phyloP scores from a whole-genome alignment of 169 alveolate species.

The Miamiensis avidus region DNA sequence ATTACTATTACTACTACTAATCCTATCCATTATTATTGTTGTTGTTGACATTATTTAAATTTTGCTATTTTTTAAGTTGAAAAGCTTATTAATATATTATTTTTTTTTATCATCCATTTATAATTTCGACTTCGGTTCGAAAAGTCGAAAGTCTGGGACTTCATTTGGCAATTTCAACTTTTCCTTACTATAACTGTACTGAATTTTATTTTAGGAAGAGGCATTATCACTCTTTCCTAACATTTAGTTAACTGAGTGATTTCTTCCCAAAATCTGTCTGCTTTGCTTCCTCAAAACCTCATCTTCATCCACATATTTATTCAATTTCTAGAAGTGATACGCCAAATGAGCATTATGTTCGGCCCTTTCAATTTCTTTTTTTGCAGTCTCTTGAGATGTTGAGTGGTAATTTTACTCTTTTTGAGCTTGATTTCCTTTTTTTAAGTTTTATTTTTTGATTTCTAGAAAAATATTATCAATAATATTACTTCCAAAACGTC shows the following conservation, averaged over 20 bases:
- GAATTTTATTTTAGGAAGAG: constrained; percentile 10
- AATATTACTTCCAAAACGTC: constrained; percentile 43
- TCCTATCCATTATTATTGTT: too few species aligned
- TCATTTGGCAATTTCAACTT: neutral
- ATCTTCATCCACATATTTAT: constrained; percentile 36
- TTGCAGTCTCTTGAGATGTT: constrained; percentile 40
- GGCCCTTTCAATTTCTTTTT: constrained; percentile 47
- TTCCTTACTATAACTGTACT: neutral
- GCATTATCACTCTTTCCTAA: neutral
- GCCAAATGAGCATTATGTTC: constrained; percentile 43
- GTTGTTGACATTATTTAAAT: too few species aligned
- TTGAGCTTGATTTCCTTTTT: constrained; percentile 31
- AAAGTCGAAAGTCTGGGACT: neutral
- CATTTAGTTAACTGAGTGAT: constrained; percentile 2
- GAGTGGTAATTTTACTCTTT: constrained; percentile 24
- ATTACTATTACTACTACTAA: too few species aligned
- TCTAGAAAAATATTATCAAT: too few species aligned
- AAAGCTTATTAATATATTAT: too few species aligned
- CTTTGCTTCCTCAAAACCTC: constrained; percentile 31
- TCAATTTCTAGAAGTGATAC: constrained; percentile 41
- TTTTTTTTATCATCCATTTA: neutral
- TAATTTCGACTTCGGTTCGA: neutral
- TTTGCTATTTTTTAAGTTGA: too few species aligned
- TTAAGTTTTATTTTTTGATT: too few species aligned
- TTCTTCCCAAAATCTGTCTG: constrained; percentile 25